Evolutionary conservation across 2,329 filamentous ascomycete species (phyloP).

Genomic region (Colletotrichum chrysophilum): DNA sequence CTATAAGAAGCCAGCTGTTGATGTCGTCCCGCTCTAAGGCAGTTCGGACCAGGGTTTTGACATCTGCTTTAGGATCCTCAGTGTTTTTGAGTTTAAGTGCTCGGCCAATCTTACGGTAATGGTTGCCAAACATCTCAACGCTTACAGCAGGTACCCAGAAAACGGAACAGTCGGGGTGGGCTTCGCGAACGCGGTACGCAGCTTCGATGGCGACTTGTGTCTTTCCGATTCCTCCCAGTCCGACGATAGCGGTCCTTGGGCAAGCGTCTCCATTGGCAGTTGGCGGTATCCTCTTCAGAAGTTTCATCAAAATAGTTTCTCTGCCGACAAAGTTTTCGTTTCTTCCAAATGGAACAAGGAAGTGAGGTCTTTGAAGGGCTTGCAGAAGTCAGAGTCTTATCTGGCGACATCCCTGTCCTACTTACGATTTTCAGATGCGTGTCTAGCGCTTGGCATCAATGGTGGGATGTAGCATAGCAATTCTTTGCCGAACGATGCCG

Average conservation of each 20-base stretch:
- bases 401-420: not conserved
- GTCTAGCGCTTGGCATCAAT: accelerated
- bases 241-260: conserved; percentile 30
- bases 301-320: not conserved
- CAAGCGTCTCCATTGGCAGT: conserved; percentile 20
- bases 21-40: not conserved
- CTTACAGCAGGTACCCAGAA: not conserved
- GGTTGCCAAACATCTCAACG: accelerated
- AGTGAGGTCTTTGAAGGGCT: not conserved
- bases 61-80: accelerated
- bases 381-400: no score
- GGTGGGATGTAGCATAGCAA: not conserved
- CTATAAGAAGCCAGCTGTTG: not conserved
- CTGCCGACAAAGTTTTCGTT: not conserved
- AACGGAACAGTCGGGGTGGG: accelerated
- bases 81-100: accelerated
- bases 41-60: accelerated
- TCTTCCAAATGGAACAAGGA: not conserved
- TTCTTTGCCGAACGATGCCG: conserved; percentile 27
- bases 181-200: conserved; percentile 28
- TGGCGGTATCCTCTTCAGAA: conserved; percentile 20
- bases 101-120: not conserved
- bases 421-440: not conserved
- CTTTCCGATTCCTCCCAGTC: conserved; percentile 42
- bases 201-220: conserved; percentile 43